Conservation (phyloP, 1,284 basidiomycete genomes). For the Ganoderma meredithae region DNA sequence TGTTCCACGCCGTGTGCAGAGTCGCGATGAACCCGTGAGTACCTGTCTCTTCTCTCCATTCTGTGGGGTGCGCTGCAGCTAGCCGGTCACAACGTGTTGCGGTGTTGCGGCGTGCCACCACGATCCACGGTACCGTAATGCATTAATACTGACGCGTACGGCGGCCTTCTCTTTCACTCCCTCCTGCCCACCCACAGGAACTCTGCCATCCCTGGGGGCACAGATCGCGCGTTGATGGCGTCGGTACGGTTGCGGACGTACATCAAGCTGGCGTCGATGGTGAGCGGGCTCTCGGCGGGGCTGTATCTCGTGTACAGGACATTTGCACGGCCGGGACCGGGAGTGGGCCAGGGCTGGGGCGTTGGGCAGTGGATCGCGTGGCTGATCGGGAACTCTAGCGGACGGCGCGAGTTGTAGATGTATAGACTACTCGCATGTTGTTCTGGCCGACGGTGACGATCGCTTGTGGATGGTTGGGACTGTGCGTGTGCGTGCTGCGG, state of each 20-base stretch:
- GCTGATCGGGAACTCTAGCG: conserved; percentile 52
- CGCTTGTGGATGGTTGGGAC: not conserved
- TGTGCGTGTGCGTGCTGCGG: conserved; percentile 1
- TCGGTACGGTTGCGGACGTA: conserved; percentile 73
- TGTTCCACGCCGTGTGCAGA: conserved; percentile 85
- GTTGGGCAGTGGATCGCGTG: conserved; percentile 63
- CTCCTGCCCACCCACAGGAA: conserved; percentile 48
- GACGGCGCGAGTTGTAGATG: conserved; percentile 41
- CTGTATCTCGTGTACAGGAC: conserved; percentile 74
- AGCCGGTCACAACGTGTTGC: conserved; percentile 27
- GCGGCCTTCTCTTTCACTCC: not conserved
- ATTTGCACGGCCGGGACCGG: conserved; percentile 68
- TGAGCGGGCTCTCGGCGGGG: conserved; percentile 76
- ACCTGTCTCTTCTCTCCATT: conserved; percentile 21
- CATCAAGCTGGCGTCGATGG: conserved; percentile 69
- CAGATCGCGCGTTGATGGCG: conserved; percentile 74
- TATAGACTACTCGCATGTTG: conserved; percentile 24
- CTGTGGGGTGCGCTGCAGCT: conserved; percentile 10
- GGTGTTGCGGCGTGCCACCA: conserved; percentile 12
- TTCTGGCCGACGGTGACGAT: conserved; percentile 12
- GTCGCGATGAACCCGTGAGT: conserved; percentile 86
- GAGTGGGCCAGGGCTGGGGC: conserved; percentile 61
- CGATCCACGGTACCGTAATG: not conserved
- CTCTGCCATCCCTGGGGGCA: conserved; percentile 78
- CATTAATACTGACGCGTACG: conserved; percentile 17